Percentiles rank a stretch among this genome's conserved stretches.
Evolutionary conservation across 768 basidiomycete genomes (phyloP).

Genomic region (Tylopilus intermedius): DNA sequence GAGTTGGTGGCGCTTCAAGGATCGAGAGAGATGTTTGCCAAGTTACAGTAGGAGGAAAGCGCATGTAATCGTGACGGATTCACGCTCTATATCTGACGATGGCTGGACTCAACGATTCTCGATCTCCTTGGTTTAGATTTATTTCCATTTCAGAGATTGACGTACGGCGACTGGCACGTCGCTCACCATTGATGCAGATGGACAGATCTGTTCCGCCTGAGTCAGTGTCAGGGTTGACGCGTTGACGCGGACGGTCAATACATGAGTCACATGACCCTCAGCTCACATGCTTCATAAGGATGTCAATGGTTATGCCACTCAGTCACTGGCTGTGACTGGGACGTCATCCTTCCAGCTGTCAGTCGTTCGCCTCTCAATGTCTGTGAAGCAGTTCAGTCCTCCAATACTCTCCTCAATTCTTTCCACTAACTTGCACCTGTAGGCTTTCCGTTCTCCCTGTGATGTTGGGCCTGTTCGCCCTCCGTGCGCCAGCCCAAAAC

Average conservation of each 20-base stretch:
- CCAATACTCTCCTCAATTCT: neutral
- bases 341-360: neutral
- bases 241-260: too few species aligned
- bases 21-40: constrained; percentile 72
- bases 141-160: too few species aligned
- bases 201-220: too few species aligned
- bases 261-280: too few species aligned
- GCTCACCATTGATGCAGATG: too few species aligned
- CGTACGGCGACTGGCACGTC: too few species aligned
- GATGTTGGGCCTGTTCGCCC: neutral
- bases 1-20: constrained; percentile 70
- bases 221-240: too few species aligned
- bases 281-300: too few species aligned
- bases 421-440: neutral
- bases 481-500: neutral
- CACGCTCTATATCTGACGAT: neutral
- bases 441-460: neutral
- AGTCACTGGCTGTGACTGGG: too few species aligned
- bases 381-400: neutral
- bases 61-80: neutral
- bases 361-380: neutral
- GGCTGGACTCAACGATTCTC: neutral
- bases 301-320: too few species aligned
- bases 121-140: too few species aligned
- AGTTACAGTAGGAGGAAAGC: constrained; percentile 44